Conservation (phyloP, 176 grass and related monocot species). For the Thinopyrum elongatum region DNA sequence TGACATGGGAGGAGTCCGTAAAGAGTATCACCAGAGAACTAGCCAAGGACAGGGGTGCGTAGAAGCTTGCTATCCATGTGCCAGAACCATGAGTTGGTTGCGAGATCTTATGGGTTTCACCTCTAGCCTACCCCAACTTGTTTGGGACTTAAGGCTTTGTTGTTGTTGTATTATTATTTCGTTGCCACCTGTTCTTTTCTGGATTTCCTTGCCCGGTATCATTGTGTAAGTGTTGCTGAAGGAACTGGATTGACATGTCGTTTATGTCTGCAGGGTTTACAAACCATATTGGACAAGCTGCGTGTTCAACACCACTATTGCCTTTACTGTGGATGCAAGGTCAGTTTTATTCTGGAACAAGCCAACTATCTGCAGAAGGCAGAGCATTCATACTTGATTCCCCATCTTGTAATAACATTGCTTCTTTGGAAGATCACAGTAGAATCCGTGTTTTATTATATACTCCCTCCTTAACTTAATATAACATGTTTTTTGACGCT, state of each 20-base stretch:
- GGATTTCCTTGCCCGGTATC: not conserved
- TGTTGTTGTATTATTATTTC: too few species aligned
- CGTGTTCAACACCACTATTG: constrained; percentile 69
- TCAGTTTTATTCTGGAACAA: constrained; percentile 26
- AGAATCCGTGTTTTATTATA: not conserved
- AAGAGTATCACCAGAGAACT: too few species aligned
- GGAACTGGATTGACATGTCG: constrained; percentile 1
- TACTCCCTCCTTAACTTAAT: too few species aligned
- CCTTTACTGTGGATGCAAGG: constrained; percentile 87
- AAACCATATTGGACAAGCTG: constrained; percentile 68
- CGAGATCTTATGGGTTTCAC: too few species aligned
- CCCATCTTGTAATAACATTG: not conserved
- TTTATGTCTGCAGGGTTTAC: constrained; percentile 57
- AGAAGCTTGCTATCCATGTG: too few species aligned
- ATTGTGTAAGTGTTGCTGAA: not conserved
- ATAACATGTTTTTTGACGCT: too few species aligned
- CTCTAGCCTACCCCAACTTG: too few species aligned
- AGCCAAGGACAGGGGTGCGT: too few species aligned
- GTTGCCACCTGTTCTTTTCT: not conserved
- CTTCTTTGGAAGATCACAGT: not conserved
- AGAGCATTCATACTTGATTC: not conserved
- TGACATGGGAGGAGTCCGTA: too few species aligned
- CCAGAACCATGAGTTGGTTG: too few species aligned
- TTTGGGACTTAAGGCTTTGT: too few species aligned
- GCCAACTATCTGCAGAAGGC: not conserved